A percentile compares a stretch with the other conserved stretches of the same genome.
Evolutionary conservation across 2,329 filamentous ascomycete species (phyloP).

Genomic region (Trichoderma pleuroti): DNA sequence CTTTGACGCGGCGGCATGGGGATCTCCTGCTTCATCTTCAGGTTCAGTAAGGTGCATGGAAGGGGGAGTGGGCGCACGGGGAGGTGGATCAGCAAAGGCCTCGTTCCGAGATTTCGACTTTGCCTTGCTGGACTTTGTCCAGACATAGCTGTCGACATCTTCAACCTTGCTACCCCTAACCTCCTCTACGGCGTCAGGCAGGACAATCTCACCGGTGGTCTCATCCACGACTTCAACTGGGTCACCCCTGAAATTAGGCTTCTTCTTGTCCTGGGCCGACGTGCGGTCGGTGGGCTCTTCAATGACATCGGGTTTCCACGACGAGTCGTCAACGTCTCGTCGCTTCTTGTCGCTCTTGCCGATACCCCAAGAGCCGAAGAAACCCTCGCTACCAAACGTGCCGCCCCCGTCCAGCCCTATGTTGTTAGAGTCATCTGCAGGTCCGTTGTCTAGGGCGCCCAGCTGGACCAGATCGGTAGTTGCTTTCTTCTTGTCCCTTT

Average conservation of each 20-base stretch:
- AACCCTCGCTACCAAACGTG: constrained; percentile 44
- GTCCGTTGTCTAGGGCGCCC: constrained; percentile 29
- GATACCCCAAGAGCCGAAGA: constrained; percentile 55
- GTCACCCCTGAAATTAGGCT: constrained; percentile 45
- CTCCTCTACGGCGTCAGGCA: constrained; percentile 46
- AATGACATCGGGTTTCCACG: constrained; percentile 39
- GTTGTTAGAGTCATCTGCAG: constrained; percentile 27
- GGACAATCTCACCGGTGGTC: constrained; percentile 44
- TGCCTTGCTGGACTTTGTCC: constrained; percentile 42
- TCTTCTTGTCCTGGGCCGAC: constrained; percentile 45
- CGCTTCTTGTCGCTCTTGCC: constrained; percentile 48
- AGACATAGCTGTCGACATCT: constrained; percentile 41
- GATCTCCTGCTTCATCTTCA: constrained; percentile 33
- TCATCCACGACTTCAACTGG: constrained; percentile 46
- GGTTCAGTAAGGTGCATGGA: constrained; percentile 44
- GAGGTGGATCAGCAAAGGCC: constrained; percentile 41
- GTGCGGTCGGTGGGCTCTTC: constrained; percentile 43
- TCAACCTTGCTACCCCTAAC: constrained; percentile 43
- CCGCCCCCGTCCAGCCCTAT: constrained; percentile 31
- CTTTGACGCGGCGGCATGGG: constrained; percentile 37
- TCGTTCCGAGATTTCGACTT: constrained; percentile 42
- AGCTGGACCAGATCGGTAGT: constrained; percentile 37
- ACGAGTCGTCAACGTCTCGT: constrained; percentile 30
- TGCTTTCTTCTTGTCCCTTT: constrained; percentile 39
- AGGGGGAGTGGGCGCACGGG: constrained; percentile 48